Percentiles rank a stretch among this genome's conserved stretches.
These are phyloP conservation scores for Candida mattraensis DNA, from an alignment of 805 yeast species.

Conservation along the genomic window DNA sequence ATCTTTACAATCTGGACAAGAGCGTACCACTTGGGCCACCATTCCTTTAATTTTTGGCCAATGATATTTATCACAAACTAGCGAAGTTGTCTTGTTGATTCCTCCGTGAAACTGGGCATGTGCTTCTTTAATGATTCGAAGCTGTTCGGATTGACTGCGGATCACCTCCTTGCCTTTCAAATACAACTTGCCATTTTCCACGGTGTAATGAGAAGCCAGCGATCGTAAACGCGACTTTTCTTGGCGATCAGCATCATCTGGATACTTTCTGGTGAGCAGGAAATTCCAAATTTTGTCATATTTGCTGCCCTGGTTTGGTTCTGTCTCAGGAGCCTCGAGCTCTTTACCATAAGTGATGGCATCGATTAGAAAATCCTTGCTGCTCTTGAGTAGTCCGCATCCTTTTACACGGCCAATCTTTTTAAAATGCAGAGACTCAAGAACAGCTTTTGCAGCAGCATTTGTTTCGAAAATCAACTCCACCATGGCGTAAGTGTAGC, in stretches of 20 bases:
- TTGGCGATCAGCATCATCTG: conserved; percentile 74
- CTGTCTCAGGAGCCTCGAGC: conserved; percentile 45
- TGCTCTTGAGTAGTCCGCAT: conserved; percentile 87
- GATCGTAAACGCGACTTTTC: conserved; percentile 88
- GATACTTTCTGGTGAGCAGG: conserved; percentile 82
- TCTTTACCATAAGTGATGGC: conserved; percentile 84
- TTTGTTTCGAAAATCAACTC: conserved; percentile 89
- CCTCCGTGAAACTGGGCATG: conserved; percentile 78
- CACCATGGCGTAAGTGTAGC: conserved; percentile 81
- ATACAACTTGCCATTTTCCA: conserved; percentile 70
- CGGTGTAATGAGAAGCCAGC: conserved; percentile 71
- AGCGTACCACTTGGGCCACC: conserved; percentile 72
- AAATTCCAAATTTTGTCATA: conserved; percentile 74
- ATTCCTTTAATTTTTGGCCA: conserved; percentile 92
- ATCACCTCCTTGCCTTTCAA: conserved; percentile 84
- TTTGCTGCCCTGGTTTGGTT: conserved; percentile 50
- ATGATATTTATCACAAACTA: conserved; percentile 76
- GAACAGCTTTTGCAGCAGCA: conserved; percentile 73
- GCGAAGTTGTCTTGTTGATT: conserved; percentile 80
- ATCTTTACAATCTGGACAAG: conserved; percentile 71
- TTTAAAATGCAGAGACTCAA: conserved; percentile 75
- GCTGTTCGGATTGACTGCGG: conserved; percentile 69
- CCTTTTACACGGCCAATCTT: conserved; percentile 77
- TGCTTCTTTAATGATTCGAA: conserved; percentile 67
- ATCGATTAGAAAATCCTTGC: conserved; percentile 75